Conservation (phyloP, 23 red algal genomes). For the Gracilaria gracilis region DNA sequence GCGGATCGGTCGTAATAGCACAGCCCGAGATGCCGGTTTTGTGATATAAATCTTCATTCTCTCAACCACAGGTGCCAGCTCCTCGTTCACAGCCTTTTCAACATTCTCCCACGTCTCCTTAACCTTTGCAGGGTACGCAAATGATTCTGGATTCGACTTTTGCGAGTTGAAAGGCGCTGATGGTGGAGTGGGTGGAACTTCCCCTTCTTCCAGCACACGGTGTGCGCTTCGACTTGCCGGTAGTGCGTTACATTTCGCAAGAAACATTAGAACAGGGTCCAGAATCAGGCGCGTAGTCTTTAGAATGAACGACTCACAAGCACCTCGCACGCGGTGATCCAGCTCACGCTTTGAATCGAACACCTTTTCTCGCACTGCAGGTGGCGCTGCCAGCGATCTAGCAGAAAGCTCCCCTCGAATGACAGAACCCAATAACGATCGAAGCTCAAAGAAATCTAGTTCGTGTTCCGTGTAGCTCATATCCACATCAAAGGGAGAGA, state of each 20-base stretch:
- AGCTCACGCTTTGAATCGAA: conserved; percentile 80
- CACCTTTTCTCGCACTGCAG: conserved; percentile 56
- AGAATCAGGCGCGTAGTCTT: conserved; percentile 74
- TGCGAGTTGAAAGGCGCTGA: conserved; percentile 44
- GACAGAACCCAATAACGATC: conserved; percentile 71
- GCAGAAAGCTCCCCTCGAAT: conserved; percentile 78
- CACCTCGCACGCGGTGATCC: conserved; percentile 60
- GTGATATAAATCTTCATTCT: conserved; percentile 81
- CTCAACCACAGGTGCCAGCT: conserved; percentile 54
- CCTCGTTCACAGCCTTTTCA: conserved; percentile 38
- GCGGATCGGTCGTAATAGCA: conserved; percentile 72
- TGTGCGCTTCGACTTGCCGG: conserved; percentile 41
- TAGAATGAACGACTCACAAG: conserved; percentile 89
- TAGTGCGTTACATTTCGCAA: conserved; percentile 87
- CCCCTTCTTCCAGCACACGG: conserved; percentile 7
- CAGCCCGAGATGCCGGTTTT: conserved; percentile 62
- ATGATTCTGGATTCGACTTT: conserved; percentile 60
- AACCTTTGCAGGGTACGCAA: conserved; percentile 70
- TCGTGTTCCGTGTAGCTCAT: conserved; percentile 90
- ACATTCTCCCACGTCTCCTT: conserved; percentile 66
- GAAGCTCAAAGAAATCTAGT: conserved; percentile 77
- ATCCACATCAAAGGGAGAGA: conserved; percentile 89
- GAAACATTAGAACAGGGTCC: conserved; percentile 78
- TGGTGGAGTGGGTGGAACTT: conserved; percentile 42
- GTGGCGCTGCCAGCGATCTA: conserved; percentile 70